Evolutionary conservation across 306 rosid genomes (phyloP), one percentile per base, ranked within the genome.

Genomic region (Gastrolobium villosum): DNA sequence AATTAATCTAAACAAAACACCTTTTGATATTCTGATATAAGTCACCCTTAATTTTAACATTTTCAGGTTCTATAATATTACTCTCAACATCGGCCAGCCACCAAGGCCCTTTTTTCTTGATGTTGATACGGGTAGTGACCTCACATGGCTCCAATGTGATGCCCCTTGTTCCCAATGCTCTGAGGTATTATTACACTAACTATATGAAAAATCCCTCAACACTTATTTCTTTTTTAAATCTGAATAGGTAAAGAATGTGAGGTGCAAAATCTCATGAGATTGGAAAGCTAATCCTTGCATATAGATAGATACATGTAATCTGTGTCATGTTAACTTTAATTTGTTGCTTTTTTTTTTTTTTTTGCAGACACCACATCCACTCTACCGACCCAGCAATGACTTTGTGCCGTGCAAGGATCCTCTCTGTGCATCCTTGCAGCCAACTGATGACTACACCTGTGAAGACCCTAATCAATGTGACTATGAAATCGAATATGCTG

Each of bases 81-180:
- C 98, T 54, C 77, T 94, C n/a, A 81, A 80, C 82, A 79, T 94
- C 10, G 98, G 98, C 11, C 94, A 90, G 78, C 92, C 96, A 56
- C 85, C 97, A 61, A 94, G 85, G 87, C 94, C 96, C 5, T 94
- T 90, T 76, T 94, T 86, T 89, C 83, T 94, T 36, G 98, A 94
- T 85, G 84, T 96, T 41, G 98, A 94, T 83, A 92, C 97, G 0
- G 98, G 98, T 35, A 94, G 98, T 84, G 98, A 94, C 80, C 97
- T 94, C 77, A 92, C 98, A 65, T 94, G 98, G 98, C 97, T 94
- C 76, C 98, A 92, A 86, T 94, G 98, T 82, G 94, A 90, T 80
- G 97, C 94, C 52, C 97, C 98, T 69, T 89, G 97, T 79, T 53
- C 75, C 5, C 86, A 9, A 4, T 92, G 98, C 79, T 88, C 92